phyloP scores from a whole-genome alignment of 345 rosid species.

The Ricinus communis region DNA sequence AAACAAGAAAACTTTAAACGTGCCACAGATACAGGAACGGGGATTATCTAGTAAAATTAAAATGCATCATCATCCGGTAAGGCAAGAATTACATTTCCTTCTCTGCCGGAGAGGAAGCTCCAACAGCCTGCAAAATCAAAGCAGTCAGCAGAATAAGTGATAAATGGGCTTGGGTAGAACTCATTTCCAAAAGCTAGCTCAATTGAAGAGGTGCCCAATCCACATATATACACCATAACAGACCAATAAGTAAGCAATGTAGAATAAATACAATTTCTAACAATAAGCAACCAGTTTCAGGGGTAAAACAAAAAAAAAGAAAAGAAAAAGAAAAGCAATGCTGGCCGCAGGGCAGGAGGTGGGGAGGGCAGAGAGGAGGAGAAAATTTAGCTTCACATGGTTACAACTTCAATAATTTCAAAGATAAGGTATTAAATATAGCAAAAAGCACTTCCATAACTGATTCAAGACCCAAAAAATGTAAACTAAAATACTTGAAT shows the following conservation, averaged over 20 bases:
- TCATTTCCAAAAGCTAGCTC: too few species aligned
- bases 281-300: neutral
- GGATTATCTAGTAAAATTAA: slow-evolving; percentile 10
- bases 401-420: neutral
- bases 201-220: too few species aligned
- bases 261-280: too few species aligned
- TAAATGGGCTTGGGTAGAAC: too few species aligned
- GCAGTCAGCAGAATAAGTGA: too few species aligned
- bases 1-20: slow-evolving; percentile 6
- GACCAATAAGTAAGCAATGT: too few species aligned
- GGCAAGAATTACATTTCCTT: slow-evolving; percentile 49
- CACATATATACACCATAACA: too few species aligned
- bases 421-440: neutral
- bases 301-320: neutral
- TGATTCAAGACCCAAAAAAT: neutral
- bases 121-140: slow-evolving; percentile 56
- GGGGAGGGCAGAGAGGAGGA: neutral
- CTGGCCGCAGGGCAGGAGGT: neutral
- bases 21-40: neutral
- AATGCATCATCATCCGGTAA: neutral
- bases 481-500: neutral
- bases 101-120: slow-evolving; percentile 61
- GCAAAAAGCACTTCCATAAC: neutral
- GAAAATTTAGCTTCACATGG: neutral
- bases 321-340: too few species aligned